Evolutionary conservation across 2,329 filamentous ascomycete genomes (phyloP).

Genomic region (Aspergillus pseudotamarii): DNA sequence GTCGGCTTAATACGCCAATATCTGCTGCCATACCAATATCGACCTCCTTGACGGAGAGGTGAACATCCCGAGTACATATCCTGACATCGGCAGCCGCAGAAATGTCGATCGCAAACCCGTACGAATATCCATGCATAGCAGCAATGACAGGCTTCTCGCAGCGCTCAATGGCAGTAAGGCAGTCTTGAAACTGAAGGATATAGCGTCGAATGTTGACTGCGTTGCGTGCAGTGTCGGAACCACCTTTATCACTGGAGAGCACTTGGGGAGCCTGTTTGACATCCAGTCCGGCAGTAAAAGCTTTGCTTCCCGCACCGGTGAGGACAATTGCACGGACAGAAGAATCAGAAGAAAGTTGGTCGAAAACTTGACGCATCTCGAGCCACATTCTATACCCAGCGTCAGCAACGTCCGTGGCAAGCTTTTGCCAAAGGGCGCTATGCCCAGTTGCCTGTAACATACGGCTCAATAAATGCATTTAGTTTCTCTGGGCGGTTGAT

Average conservation of each 20-base stretch:
- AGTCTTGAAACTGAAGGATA: constrained; percentile 78
- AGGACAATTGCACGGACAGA: constrained; percentile 76
- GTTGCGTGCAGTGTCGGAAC: constrained; percentile 64
- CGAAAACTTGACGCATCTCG: constrained; percentile 74
- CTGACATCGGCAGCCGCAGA: constrained; percentile 47
- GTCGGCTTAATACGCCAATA: constrained; percentile 49
- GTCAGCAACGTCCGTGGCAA: background rate
- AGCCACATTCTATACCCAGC: constrained; percentile 71
- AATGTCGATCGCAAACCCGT: constrained; percentile 75
- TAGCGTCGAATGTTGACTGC: constrained; percentile 66
- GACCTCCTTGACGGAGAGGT: constrained; percentile 52
- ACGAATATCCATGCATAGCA: constrained; percentile 75
- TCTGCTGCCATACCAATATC: constrained; percentile 55
- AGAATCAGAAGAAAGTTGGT: constrained; percentile 69
- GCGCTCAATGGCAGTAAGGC: constrained; percentile 73
- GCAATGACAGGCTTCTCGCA: constrained; percentile 92
- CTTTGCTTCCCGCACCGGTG: constrained; percentile 77
- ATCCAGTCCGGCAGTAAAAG: constrained; percentile 85
- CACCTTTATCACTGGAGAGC: constrained; percentile 42
- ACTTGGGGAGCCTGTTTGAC: constrained; percentile 68
- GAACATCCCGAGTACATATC: constrained; percentile 38
- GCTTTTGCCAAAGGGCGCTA: background rate
- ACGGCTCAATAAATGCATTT: constrained; percentile 79
- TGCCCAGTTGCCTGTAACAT: background rate
- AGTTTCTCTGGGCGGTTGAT: constrained; percentile 86